phyloP scores from a whole-genome alignment of 768 basidiomycete species.

The Leccinum disarticulatum region DNA sequence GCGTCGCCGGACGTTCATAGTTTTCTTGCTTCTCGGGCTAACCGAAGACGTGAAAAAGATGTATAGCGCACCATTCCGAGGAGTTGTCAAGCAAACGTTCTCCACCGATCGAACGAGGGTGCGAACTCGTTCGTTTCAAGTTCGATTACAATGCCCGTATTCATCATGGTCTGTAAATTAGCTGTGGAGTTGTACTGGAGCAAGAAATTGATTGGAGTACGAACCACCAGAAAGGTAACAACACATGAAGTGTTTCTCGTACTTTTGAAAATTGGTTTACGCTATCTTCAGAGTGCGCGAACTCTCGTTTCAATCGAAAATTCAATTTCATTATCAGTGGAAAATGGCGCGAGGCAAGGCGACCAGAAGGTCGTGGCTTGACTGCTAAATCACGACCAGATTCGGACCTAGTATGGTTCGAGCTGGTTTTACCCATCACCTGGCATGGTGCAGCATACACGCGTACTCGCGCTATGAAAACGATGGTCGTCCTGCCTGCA shows the following conservation, averaged over 20 bases:
- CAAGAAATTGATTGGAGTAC: not conserved
- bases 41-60: conserved; percentile 17
- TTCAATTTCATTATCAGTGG: not conserved
- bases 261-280: not conserved
- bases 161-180: not conserved
- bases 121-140: not conserved
- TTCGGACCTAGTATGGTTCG: not conserved
- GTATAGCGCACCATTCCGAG: conserved; percentile 9
- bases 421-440: conserved; percentile 1
- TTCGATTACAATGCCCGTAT: not conserved
- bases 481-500: not conserved
- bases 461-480: not conserved
- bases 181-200: not conserved
- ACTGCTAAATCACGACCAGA: not conserved
- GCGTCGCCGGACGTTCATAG: conserved; percentile 21
- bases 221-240: not conserved
- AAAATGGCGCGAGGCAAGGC: not conserved
- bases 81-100: not conserved
- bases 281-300: not conserved
- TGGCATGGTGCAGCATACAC: not conserved
- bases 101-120: not conserved
- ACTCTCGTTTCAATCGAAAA: not conserved
- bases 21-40: conserved; percentile 20
- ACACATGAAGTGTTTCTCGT: not conserved
- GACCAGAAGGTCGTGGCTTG: not conserved